Evolutionary conservation across 495 filamentous ascomycete species (phyloP), one percentile per base, ranked within the genome.

Genomic region (Aspergillus kassunensis): DNA sequence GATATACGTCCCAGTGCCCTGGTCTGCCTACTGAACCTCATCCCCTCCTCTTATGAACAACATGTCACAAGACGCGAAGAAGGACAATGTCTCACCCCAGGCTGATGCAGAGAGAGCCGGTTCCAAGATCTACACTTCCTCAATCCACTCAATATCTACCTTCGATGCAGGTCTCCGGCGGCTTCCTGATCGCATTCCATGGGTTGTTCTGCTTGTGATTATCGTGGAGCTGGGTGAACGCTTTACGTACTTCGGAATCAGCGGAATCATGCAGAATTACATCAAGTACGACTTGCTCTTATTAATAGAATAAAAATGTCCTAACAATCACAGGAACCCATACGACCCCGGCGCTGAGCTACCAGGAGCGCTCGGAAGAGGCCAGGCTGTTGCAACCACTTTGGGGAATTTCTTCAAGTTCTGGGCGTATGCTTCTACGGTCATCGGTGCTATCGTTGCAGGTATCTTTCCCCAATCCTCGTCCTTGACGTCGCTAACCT

Each of bases 361-460:
- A 1, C 56, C 56, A 9, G 56, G 56, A 13, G 56, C 51, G 3
- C 25, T 58, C 12, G 52, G 47, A 6, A 55, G 24, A 21, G 56
- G 56, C 3, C 56, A 55, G 49, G 42, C 56, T 13, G 25, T 54
- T 18, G 56, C 56, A 19, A 45, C 56, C 2, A 51, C 56, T n/a
- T 30, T 55, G 9, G 46, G 52, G 8, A 55, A 55, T 24, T 58
- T 58, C 24, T 58, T 61, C 47, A 57, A 61, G 30, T 57, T 57
- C 13, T 54, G 59, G 61, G 63, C 59, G 12, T 72, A 71, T 58
- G 56, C 61, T 8, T 68, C 68, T 24, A 67, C 68, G 8, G 55
- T 72, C 15, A 39, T 71, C 13, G 68, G 66, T 10, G 70, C 67
- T 23, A 61, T 71, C 11, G 56, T 71, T 15, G 67, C 68, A 27